A percentile compares a stretch with the other conserved stretches of the same genome.
phyloP scores from a whole-genome alignment of 148 eudicot species.

The Beta vulgaris region DNA sequence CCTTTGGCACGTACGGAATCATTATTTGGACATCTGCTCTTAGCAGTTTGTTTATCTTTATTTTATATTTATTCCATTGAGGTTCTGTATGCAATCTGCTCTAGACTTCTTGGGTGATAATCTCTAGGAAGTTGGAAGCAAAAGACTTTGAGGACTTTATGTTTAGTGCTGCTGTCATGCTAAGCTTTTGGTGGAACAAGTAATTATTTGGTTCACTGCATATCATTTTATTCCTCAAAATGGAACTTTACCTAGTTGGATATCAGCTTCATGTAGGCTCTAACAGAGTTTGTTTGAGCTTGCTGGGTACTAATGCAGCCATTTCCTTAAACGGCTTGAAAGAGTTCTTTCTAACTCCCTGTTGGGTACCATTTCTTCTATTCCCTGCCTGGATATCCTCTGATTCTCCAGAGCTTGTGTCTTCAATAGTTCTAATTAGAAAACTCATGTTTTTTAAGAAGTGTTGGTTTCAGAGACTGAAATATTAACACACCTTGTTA shows the following conservation, averaged over 20 bases:
- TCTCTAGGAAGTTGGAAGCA: conserved; percentile 16
- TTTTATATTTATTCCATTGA: not conserved
- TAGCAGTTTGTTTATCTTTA: conserved; percentile 24
- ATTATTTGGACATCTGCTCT: conserved; percentile 32
- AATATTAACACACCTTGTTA: too few relatives aligned
- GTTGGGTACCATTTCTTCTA: not conserved
- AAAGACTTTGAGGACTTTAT: conserved; percentile 1
- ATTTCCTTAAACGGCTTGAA: not conserved
- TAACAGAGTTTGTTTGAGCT: not conserved
- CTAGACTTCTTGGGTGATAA: conserved; percentile 1
- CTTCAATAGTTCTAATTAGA: not conserved
- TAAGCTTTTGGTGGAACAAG: conserved; percentile 6
- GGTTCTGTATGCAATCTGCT: conserved; percentile 4
- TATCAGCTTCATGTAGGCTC: not conserved
- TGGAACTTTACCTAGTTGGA: not conserved
- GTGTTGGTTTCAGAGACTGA: conserved; percentile 3
- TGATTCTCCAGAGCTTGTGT: not conserved
- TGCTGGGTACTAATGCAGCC: not conserved
- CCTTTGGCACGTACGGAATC: conserved; percentile 42
- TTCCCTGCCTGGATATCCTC: not conserved
- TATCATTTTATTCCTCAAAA: not conserved
- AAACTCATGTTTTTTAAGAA: not conserved
- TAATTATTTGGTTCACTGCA: not conserved
- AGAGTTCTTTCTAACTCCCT: not conserved
- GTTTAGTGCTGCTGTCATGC: not conserved